Conservation (phyloP, 2,329 filamentous ascomycete species). For the Ilyonectria sp. region DNA sequence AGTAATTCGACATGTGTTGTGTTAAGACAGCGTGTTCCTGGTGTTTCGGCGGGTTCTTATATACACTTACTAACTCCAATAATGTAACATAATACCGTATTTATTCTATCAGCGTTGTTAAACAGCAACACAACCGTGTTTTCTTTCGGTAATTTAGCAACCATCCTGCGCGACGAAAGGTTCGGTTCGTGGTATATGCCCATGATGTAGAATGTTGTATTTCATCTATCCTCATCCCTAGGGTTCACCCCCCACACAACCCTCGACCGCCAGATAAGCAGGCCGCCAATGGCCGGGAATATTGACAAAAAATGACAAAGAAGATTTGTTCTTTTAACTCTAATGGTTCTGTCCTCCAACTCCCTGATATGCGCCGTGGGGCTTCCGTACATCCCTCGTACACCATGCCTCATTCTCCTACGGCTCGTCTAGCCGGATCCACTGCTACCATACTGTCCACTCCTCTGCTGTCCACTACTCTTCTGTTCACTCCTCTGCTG, state of each 20-base stretch:
- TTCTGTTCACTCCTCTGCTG: background rate
- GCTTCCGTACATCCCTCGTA: slow-evolving; percentile 36
- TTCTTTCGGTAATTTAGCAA: too few relatives aligned
- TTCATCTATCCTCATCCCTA: slow-evolving; percentile 22
- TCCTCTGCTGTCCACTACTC: background rate
- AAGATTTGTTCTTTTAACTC: slow-evolving; percentile 48
- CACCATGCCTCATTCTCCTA: slow-evolving; percentile 36
- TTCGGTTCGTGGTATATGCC: background rate
- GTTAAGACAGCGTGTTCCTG: background rate
- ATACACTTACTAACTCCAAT: background rate
- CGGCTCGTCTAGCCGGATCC: slow-evolving; percentile 51
- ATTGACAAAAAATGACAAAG: slow-evolving; percentile 47
- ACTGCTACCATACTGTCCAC: background rate
- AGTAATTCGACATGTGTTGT: background rate
- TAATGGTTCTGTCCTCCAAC: slow-evolving; percentile 49
- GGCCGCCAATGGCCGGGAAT: slow-evolving; percentile 43
- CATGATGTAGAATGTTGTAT: slow-evolving; percentile 18
- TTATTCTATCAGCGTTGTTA: background rate
- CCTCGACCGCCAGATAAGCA: slow-evolving; percentile 31
- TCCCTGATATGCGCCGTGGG: slow-evolving; percentile 50
- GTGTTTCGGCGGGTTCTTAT: background rate
- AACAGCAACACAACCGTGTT: background rate
- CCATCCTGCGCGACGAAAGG: background rate
- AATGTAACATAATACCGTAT: background rate
- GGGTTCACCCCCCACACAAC: slow-evolving; percentile 10